These are phyloP conservation scores for Phytopythium mirpurense DNA, from an alignment of 352 stramenopile genomes.

Conservation along the genomic window DNA sequence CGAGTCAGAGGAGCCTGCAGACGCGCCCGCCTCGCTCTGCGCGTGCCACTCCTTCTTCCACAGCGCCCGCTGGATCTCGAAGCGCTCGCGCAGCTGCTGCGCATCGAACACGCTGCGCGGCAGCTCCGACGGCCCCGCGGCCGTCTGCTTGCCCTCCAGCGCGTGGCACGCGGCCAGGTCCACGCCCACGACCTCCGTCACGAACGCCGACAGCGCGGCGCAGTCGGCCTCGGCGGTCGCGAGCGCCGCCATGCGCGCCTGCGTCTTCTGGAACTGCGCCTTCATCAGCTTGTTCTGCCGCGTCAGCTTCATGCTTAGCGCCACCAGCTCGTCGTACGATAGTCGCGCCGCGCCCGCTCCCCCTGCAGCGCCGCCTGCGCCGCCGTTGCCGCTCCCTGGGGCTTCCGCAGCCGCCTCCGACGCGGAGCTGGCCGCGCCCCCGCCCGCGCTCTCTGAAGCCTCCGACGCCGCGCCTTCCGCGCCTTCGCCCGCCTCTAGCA, in stretches of 20 bases:
- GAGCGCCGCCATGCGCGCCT: constrained; percentile 36
- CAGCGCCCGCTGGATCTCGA: constrained; percentile 34
- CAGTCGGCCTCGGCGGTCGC: constrained; percentile 40
- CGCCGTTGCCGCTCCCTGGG: neutral
- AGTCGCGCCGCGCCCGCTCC: constrained; percentile 25
- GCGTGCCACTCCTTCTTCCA: constrained; percentile 33
- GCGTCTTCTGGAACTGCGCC: constrained; percentile 74
- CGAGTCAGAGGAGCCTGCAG: neutral
- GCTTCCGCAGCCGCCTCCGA: constrained; percentile 7
- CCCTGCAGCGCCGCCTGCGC: constrained; percentile 8
- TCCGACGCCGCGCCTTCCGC: constrained; percentile 6
- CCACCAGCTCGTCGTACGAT: constrained; percentile 79
- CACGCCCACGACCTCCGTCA: constrained; percentile 60
- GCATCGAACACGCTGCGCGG: constrained; percentile 35
- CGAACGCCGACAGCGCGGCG: constrained; percentile 41
- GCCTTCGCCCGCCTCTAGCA: constrained; percentile 18
- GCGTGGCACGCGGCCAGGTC: constrained; percentile 52
- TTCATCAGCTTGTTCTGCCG: constrained; percentile 88
- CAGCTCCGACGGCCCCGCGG: constrained; percentile 1
- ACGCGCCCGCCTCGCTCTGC: neutral
- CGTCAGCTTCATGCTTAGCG: constrained; percentile 86
- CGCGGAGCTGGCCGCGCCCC: constrained; percentile 4
- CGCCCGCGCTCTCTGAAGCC: neutral
- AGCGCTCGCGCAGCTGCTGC: constrained; percentile 39
- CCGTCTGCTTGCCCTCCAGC: constrained; percentile 7